These are phyloP conservation scores for Rhizopogon vinicolor DNA, from an alignment of 768 basidiomycete species.

Conservation along the genomic window DNA sequence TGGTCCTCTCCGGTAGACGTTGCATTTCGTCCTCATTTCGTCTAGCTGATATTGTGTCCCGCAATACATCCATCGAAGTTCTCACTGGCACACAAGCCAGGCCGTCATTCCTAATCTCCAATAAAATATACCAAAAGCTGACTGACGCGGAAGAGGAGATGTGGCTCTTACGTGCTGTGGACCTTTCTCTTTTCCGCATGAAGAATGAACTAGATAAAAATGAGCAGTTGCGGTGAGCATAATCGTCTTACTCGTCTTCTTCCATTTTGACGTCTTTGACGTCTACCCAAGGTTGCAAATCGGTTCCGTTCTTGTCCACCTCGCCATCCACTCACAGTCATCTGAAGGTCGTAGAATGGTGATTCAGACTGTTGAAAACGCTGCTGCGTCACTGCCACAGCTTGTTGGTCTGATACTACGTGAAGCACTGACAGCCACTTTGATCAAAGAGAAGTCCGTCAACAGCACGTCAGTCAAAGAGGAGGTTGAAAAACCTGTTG, in stretches of 20 bases:
- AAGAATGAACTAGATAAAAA: slow-evolving; percentile 47
- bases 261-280: slow-evolving; percentile 1
- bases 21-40: slow-evolving; percentile 3
- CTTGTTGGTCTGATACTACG: slow-evolving; percentile 49
- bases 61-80: slow-evolving; percentile 42
- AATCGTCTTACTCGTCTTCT: background rate
- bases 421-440: slow-evolving; percentile 50
- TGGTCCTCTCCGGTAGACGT: slow-evolving; percentile 7
- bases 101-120: slow-evolving; percentile 84
- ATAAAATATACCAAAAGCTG: slow-evolving; percentile 80
- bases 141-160: slow-evolving; percentile 54
- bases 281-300: slow-evolving; percentile 44
- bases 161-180: slow-evolving; percentile 72
- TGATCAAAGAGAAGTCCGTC: slow-evolving; percentile 34
- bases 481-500: slow-evolving; percentile 36
- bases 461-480: slow-evolving; percentile 17
- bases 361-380: slow-evolving; percentile 35
- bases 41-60: slow-evolving; percentile 43
- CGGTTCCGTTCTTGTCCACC: slow-evolving; percentile 64
- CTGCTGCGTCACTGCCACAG: slow-evolving; percentile 38
- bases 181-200: slow-evolving; percentile 45
- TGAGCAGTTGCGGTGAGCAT: slow-evolving; percentile 46
- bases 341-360: slow-evolving; percentile 49
- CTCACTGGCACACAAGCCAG: slow-evolving; percentile 52
- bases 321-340: slow-evolving; percentile 57